phyloP scores from a whole-genome alignment of 2,329 filamentous ascomycete species.

The Furcasterigmium furcatum region DNA sequence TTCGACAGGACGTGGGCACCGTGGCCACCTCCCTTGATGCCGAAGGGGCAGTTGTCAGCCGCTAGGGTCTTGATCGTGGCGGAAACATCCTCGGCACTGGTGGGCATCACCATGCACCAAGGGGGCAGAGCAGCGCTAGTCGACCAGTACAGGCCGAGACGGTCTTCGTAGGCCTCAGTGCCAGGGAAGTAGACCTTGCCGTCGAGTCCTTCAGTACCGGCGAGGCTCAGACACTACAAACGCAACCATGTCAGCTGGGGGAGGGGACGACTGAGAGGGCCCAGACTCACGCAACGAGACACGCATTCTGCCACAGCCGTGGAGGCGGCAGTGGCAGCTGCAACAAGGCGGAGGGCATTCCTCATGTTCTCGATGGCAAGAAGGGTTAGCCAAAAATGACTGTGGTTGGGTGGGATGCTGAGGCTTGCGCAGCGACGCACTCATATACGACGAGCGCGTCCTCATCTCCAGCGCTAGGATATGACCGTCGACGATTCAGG shows the following conservation, averaged over 20 bases:
- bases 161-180: constrained; percentile 21
- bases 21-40: constrained; percentile 34
- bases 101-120: constrained; percentile 31
- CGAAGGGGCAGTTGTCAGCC: constrained; percentile 28
- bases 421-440: too few species aligned
- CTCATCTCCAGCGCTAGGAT: too few species aligned
- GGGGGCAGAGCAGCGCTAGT: constrained; percentile 27
- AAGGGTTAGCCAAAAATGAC: too few species aligned
- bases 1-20: constrained; percentile 26
- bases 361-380: not conserved
- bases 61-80: constrained; percentile 27
- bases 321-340: too few species aligned
- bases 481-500: not conserved
- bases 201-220: constrained; percentile 14
- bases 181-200: constrained; percentile 24
- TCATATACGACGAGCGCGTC: not conserved
- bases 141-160: constrained; percentile 32
- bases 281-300: too few species aligned
- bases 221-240: constrained; percentile 21
- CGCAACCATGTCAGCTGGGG: too few species aligned
- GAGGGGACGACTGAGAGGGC: too few species aligned
- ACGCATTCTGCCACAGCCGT: too few species aligned
- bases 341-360: not conserved
- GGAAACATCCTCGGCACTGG: constrained; percentile 30
- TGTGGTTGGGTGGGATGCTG: too few species aligned